Evolutionary conservation across 148 eudicot species (phyloP).

Genomic region (Oxyria digyna): DNA sequence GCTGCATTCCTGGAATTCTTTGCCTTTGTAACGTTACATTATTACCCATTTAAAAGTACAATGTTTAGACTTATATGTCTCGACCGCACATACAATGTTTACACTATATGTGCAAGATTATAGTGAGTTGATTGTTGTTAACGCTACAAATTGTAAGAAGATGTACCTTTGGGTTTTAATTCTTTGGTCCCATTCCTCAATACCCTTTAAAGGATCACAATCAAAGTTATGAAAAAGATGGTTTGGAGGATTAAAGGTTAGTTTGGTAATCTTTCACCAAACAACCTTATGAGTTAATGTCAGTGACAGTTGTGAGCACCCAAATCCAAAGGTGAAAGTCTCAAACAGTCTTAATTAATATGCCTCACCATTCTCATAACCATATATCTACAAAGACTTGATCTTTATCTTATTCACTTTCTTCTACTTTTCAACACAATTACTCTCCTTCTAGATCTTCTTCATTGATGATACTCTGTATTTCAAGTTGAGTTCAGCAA

Average conservation of each 20-base stretch:
- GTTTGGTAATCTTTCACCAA: neutral
- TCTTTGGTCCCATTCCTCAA: neutral
- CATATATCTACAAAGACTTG: neutral
- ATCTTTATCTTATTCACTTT: neutral
- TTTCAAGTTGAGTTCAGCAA: neutral
- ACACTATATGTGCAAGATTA: neutral
- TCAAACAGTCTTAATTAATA: neutral
- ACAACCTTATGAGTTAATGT: conserved; percentile 6
- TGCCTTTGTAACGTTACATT: neutral
- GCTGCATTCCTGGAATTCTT: neutral
- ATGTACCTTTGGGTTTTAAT: neutral
- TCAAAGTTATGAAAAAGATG: neutral
- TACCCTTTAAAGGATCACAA: neutral
- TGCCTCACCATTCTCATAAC: neutral
- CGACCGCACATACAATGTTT: neutral
- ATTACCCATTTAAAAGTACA: neutral
- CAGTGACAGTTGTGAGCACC: conserved; percentile 10
- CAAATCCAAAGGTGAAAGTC: neutral
- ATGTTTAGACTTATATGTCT: neutral
- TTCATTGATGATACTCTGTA: neutral
- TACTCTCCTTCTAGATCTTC: neutral
- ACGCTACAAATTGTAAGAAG: no score
- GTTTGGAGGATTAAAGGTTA: neutral
- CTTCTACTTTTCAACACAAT: neutral
- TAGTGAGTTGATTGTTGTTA: no score